Evolutionary conservation across 2,329 filamentous ascomycete species (phyloP).

Genomic region (Bisporella sp.): DNA sequence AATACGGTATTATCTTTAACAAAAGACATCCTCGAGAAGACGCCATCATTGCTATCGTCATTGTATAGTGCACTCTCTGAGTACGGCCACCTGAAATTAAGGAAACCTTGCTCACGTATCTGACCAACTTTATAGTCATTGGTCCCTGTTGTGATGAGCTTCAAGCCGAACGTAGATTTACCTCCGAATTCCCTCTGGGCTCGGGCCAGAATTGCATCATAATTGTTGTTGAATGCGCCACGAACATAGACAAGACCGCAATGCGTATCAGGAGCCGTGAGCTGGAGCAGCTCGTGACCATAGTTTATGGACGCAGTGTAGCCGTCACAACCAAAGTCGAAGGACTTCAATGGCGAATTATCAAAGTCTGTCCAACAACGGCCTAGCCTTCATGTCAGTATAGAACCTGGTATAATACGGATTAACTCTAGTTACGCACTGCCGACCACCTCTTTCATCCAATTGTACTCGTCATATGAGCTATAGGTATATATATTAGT

Average conservation of each 20-base stretch:
- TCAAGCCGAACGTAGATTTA: conserved; percentile 13
- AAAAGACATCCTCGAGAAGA: conserved; percentile 14
- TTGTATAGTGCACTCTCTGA: conserved; percentile 11
- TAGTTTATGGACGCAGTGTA: conserved; percentile 15
- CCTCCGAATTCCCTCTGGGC: conserved; percentile 12
- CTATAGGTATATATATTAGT: no score
- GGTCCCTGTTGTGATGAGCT: conserved; percentile 4
- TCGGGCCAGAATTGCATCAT: conserved; percentile 14
- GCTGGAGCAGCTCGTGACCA: conserved; percentile 16
- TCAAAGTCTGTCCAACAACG: no score
- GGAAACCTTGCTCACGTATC: conserved; percentile 10
- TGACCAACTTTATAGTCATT: conserved; percentile 11
- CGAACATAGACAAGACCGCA: conserved; percentile 15
- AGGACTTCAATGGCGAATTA: conserved; percentile 3
- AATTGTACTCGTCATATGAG: no score
- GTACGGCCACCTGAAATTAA: conserved; percentile 18
- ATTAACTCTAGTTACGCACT: no score
- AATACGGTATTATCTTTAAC: conserved; percentile 10
- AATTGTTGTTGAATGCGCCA: conserved; percentile 12
- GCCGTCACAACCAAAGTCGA: conserved; percentile 14
- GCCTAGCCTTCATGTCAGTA: no score
- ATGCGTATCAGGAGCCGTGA: conserved; percentile 13
- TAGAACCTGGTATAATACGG: no score
- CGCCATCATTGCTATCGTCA: conserved; percentile 5
- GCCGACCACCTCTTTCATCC: no score